These are phyloP conservation scores for Saccharomycopsis sp. DNA, from an alignment of 805 yeast genomes.

Conservation along the genomic window DNA sequence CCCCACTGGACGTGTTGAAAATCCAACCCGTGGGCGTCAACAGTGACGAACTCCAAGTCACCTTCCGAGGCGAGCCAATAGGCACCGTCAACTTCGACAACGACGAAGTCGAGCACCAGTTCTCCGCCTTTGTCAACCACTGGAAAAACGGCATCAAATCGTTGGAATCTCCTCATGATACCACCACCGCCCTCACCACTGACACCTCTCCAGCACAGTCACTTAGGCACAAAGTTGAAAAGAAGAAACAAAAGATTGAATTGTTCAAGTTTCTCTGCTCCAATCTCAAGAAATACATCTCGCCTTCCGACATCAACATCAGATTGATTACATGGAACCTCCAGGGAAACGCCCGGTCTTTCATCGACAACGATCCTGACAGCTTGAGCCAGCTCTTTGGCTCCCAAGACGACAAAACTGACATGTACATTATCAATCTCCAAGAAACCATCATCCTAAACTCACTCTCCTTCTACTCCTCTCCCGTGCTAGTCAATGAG, in stretches of 20 bases:
- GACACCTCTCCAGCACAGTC: neutral
- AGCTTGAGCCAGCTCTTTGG: constrained; percentile 21
- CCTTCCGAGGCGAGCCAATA: constrained; percentile 5
- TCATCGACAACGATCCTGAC: constrained; percentile 17
- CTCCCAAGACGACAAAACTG: constrained; percentile 22
- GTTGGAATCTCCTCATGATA: constrained; percentile 20
- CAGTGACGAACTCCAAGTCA: constrained; percentile 18
- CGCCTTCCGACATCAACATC: constrained; percentile 22
- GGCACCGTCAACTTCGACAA: constrained; percentile 16
- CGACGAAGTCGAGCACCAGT: constrained; percentile 15
- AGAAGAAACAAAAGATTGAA: constrained; percentile 15
- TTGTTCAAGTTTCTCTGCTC: constrained; percentile 18
- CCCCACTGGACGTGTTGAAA: constrained; percentile 11
- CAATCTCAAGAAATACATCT: constrained; percentile 13
- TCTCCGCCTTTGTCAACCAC: constrained; percentile 25
- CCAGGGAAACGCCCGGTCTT: constrained; percentile 25
- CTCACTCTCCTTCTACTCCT: constrained; percentile 31
- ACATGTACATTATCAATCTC: constrained; percentile 35
- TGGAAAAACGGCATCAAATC: constrained; percentile 26
- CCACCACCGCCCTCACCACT: neutral
- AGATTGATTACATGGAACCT: constrained; percentile 35
- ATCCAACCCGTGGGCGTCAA: constrained; percentile 19
- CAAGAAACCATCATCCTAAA: constrained; percentile 45
- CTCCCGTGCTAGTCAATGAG: constrained; percentile 27
- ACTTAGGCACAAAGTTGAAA: constrained; percentile 11